These are phyloP conservation scores for Nitzschia sp. DNA, from an alignment of 108 stramenopile genomes.

Conservation along the genomic window DNA sequence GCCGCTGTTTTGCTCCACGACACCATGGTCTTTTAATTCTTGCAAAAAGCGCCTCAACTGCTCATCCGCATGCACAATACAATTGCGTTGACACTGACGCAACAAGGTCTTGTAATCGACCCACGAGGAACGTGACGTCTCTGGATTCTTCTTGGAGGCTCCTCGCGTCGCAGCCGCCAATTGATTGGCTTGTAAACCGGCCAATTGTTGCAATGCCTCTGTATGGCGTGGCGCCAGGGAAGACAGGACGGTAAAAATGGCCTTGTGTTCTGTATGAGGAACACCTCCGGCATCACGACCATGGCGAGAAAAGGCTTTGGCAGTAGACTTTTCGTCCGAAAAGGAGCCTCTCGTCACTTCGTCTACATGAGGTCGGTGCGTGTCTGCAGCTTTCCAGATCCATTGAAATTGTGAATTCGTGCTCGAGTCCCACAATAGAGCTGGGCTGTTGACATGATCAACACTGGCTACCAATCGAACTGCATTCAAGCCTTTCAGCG, in stretches of 20 bases:
- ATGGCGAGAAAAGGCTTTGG: not conserved
- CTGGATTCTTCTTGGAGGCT: not conserved
- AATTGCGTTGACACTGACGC: slow-evolving; percentile 51
- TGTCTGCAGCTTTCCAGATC: slow-evolving; percentile 63
- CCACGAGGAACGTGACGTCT: not conserved
- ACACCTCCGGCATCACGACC: not conserved
- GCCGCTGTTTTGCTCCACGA: slow-evolving; percentile 31
- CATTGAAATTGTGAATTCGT: slow-evolving; percentile 41
- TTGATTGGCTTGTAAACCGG: slow-evolving; percentile 49
- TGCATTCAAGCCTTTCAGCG: slow-evolving; percentile 35
- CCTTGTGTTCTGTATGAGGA: slow-evolving; percentile 18
- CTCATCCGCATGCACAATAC: slow-evolving; percentile 46
- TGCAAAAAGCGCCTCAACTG: slow-evolving; percentile 47
- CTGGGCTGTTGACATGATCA: slow-evolving; percentile 70
- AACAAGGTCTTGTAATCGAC: slow-evolving; percentile 44
- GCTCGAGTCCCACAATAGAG: slow-evolving; percentile 51
- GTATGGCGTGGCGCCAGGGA: slow-evolving; percentile 61
- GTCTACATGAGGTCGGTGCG: slow-evolving; percentile 67
- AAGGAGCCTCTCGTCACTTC: slow-evolving; percentile 42
- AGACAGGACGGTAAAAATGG: slow-evolving; percentile 43
- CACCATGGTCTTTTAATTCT: slow-evolving; percentile 64
- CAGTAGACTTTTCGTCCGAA: not conserved
- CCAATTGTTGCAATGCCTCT: slow-evolving; percentile 64
- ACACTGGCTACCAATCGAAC: slow-evolving; percentile 74
- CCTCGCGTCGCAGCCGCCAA: not conserved